Evolutionary conservation across 495 filamentous ascomycete genomes (phyloP).

Genomic region (Astrothelium subdiscretum): DNA sequence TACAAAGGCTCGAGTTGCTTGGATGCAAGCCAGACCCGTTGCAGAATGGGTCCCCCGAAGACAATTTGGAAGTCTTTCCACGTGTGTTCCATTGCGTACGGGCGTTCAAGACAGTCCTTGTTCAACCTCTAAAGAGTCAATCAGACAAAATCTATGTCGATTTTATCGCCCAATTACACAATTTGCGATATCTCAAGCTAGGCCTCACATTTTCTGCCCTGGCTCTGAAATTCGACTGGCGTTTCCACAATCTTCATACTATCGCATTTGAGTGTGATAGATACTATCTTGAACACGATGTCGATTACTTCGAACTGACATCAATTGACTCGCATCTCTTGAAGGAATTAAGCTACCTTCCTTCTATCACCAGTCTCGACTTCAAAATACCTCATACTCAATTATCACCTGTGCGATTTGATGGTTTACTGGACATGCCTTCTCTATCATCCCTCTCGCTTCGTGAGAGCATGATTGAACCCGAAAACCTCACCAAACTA

Average conservation of each 20-base stretch:
- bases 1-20: background rate
- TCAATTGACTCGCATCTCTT: background rate
- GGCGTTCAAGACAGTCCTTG: too few species aligned
- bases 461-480: background rate
- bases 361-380: background rate
- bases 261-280: background rate
- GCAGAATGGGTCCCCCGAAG: too few species aligned
- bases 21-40: background rate
- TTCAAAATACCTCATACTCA: background rate
- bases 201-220: background rate
- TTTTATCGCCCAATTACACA: background rate
- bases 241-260: background rate
- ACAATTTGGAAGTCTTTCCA: too few species aligned
- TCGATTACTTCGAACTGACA: background rate
- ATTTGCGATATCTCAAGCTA: background rate
- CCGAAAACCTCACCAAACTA: background rate
- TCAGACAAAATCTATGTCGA: background rate
- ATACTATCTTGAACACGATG: background rate
- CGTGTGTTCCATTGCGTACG: background rate
- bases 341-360: background rate
- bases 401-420: background rate
- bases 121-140: background rate
- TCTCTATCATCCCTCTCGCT: background rate
- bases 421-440: background rate
- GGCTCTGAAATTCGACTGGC: background rate